Evolutionary conservation across 2,329 filamentous ascomycete species (phyloP), one percentile per base, ranked within the genome.

Genomic region (Cryphonectria parasitica): DNA sequence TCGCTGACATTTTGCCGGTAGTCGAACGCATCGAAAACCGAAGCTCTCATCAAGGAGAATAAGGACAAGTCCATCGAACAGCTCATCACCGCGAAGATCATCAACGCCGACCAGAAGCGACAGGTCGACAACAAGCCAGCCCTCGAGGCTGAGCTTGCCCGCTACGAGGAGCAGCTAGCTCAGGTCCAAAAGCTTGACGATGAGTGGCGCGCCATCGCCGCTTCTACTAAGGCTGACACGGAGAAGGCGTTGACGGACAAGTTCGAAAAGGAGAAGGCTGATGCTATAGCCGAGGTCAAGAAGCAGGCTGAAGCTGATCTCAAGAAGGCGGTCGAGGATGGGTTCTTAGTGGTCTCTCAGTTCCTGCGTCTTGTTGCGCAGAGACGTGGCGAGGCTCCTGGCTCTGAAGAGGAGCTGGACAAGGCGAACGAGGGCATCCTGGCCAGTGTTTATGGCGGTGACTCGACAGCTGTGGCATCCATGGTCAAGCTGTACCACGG

Each of bases 331-430:
- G 85, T 92, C 74, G 86, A 89, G 75, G 85, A 89, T 75, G 89
- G 89, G 78, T 83, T 96, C 56, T 83, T 95, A 64, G 84, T 89
- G 36, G 83, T 96, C 74, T 93, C 92, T 6, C 91, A 94, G 78
- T 97, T 96, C 84, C 83, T 96, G 74, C 89, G 92, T 74, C 87
- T 94, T 52, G 93, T 93, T 71, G 93, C 93, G 70, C 90, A 92
- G 75, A 89, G 93, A 74, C 88, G 92, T 75, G 86, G 89, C 28
- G 90, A 93, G 77, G 92, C 92, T 74, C 87, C 84, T 68, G 87
- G 92, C 75, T 86, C 88, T 64, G 82, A 84, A 56, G 80, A 86
- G 6, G 92, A 94, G 70, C 92, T 95, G 83, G 93, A 90, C 80
- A 89, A 90, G 80, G 93, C 92, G 49, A 90, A 96, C 71, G 93